A percentile compares a stretch with the other conserved stretches of the same genome.
phyloP scores from a whole-genome alignment of 805 yeast species.

The Ogataea minuta region DNA sequence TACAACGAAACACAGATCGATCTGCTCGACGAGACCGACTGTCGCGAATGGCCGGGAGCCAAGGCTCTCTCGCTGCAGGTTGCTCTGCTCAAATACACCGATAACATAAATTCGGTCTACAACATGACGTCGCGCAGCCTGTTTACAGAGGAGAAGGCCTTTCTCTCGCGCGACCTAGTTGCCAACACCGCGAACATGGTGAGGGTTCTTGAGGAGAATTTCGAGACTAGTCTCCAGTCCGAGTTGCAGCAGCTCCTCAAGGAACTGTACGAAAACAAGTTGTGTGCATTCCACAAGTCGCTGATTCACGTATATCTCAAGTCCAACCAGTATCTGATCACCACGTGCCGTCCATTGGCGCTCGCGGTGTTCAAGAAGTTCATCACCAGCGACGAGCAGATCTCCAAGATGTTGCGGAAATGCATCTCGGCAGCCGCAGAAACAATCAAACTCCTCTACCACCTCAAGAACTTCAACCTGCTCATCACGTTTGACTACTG shows the following conservation, averaged over 20 bases:
- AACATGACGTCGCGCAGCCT: slow-evolving; percentile 28
- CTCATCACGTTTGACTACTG: slow-evolving; percentile 39
- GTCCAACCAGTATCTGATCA: slow-evolving; percentile 37
- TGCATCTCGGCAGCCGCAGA: slow-evolving; percentile 34
- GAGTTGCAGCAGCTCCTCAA: slow-evolving; percentile 23
- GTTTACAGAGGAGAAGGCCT: slow-evolving; percentile 20
- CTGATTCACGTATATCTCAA: slow-evolving; percentile 35
- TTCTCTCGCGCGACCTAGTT: slow-evolving; percentile 20
- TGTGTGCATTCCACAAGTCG: slow-evolving; percentile 20
- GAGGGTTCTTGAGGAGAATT: slow-evolving; percentile 25
- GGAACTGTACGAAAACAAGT: slow-evolving; percentile 19
- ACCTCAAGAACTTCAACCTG: slow-evolving; percentile 29
- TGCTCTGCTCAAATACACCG: slow-evolving; percentile 28
- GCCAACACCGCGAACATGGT: slow-evolving; percentile 22
- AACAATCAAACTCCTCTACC: slow-evolving; percentile 31
- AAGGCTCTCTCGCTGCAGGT: slow-evolving; percentile 31
- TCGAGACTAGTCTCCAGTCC: slow-evolving; percentile 19
- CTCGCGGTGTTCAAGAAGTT: slow-evolving; percentile 35
- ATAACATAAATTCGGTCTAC: slow-evolving; percentile 35
- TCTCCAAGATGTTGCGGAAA: slow-evolving; percentile 28
- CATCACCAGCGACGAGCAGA: slow-evolving; percentile 20
- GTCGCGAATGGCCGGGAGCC: slow-evolving; percentile 33
- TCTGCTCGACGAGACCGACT: slow-evolving; percentile 23
- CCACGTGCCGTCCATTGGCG: slow-evolving; percentile 36
- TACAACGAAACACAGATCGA: slow-evolving; percentile 35